Evolutionary conservation across 148 eudicot genomes (phyloP).

Genomic region (Rhododendron vialii): DNA sequence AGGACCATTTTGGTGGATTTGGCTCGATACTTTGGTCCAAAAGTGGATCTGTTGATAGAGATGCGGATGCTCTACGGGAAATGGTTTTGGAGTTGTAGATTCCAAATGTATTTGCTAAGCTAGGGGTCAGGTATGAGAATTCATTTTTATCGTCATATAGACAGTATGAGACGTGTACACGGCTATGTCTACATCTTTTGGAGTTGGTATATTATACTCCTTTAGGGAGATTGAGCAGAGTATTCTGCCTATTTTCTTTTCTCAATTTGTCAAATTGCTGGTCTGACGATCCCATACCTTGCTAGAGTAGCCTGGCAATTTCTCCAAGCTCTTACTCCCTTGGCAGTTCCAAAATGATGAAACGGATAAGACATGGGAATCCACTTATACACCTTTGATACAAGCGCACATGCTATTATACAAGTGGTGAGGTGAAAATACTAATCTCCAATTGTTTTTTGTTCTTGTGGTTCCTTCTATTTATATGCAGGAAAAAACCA

Average conservation of each 20-base stretch:
- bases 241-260: neutral
- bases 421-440: neutral
- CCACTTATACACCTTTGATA: neutral
- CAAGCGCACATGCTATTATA: neutral
- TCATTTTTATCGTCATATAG: neutral
- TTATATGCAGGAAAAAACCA: constrained; percentile 54
- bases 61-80: neutral
- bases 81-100: neutral
- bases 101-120: neutral
- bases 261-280: neutral
- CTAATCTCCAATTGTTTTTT: neutral
- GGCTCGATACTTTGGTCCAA: neutral
- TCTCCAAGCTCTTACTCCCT: neutral
- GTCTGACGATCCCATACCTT: neutral
- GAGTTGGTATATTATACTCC: neutral
- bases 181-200: neutral
- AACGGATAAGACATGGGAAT: neutral
- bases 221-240: neutral
- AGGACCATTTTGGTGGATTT: neutral
- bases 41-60: neutral
- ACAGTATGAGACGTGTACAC: neutral
- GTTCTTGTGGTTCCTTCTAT: constrained; percentile 16
- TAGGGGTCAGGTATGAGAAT: neutral
- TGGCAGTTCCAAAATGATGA: neutral
- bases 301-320: neutral